These are phyloP conservation scores for Cordyceps militaris DNA, from an alignment of 2,329 filamentous ascomycete genomes.

Conservation along the genomic window DNA sequence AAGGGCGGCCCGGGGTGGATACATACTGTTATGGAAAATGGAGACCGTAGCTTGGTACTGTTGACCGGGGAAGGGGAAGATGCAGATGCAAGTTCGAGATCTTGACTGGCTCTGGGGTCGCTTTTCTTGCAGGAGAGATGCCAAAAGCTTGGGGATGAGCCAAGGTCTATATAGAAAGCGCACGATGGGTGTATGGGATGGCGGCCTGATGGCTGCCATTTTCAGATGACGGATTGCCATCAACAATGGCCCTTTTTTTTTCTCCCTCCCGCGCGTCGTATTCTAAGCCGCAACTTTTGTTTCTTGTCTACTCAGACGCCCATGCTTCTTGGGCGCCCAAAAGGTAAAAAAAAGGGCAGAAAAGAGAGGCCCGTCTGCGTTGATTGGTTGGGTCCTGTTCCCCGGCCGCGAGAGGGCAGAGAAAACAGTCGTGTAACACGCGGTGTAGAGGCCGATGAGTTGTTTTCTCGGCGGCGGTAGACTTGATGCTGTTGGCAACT, in stretches of 20 bases:
- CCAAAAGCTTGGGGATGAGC: neutral
- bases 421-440: conserved; percentile 3
- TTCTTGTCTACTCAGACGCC: neutral
- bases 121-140: neutral
- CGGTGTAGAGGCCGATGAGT: neutral
- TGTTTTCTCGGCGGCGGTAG: neutral
- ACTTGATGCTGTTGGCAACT: neutral
- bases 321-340: neutral
- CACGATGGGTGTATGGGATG: neutral
- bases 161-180: neutral
- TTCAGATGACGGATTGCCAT: neutral
- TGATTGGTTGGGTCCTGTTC: neutral
- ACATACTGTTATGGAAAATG: neutral
- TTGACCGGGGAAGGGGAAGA: neutral
- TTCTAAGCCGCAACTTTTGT: neutral
- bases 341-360: neutral
- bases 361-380: neutral
- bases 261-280: neutral
- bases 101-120: neutral
- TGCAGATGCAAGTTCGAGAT: neutral
- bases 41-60: neutral
- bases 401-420: neutral
- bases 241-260: neutral
- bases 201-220: conserved; percentile 5
- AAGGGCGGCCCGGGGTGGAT: neutral